Conservation (phyloP, 306 rosid species). For the Fragaria ananassa region DNA sequence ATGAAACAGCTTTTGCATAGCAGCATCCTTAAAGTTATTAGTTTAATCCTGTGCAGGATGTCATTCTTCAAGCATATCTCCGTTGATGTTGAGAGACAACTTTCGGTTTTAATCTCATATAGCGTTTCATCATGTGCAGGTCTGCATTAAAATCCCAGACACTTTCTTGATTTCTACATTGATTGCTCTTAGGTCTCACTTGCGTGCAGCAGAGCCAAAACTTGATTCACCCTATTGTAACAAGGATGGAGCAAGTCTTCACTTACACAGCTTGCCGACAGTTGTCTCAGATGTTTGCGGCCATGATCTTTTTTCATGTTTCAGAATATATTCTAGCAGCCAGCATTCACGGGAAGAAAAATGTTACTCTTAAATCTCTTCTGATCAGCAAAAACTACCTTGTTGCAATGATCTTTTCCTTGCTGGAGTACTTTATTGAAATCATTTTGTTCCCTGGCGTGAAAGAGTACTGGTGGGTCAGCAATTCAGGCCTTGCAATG, state of each 20-base stretch:
- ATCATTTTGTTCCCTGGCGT: constrained; percentile 50
- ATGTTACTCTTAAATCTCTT: constrained; percentile 62
- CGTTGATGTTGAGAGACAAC: background rate
- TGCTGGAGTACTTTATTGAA: constrained; percentile 68
- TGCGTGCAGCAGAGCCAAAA: background rate
- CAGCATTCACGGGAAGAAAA: constrained; percentile 59
- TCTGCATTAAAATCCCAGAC: constrained; percentile 8
- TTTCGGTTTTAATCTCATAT: constrained; percentile 7
- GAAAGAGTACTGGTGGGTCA: constrained; percentile 70
- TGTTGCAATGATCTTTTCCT: constrained; percentile 64
- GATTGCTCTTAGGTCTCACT: background rate
- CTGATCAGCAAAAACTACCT: constrained; percentile 65
- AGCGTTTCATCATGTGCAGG: constrained; percentile 26
- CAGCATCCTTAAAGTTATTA: background rate
- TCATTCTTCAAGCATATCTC: constrained; percentile 15
- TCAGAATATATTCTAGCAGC: constrained; percentile 73
- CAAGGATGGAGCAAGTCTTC: constrained; percentile 57
- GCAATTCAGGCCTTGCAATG: constrained; percentile 58
- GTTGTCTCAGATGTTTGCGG: constrained; percentile 57
- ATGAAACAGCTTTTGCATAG: background rate
- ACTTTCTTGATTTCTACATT: background rate
- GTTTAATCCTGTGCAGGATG: constrained; percentile 21
- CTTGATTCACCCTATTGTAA: background rate
- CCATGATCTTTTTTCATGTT: constrained; percentile 61
- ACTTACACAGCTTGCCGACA: constrained; percentile 63